phyloP scores from a whole-genome alignment of 805 yeast species.

The Wickerhamiella parazyma region DNA sequence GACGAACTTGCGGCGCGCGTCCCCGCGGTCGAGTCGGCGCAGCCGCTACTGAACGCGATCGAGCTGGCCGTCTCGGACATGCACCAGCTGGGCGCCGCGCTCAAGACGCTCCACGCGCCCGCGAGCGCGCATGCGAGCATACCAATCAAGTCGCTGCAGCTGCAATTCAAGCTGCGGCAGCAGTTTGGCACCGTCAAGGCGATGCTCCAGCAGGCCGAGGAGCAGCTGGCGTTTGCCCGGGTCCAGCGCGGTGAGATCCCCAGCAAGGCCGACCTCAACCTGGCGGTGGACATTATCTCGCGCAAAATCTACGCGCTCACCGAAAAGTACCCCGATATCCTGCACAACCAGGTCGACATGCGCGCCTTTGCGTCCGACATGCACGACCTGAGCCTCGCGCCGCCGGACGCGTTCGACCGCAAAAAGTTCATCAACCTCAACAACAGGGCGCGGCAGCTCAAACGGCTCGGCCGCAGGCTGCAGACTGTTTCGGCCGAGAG shows the following conservation, averaged over 20 bases:
- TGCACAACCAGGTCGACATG: not conserved
- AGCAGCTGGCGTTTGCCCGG: conserved; percentile 2
- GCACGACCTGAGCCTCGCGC: not conserved
- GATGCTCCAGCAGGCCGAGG: conserved; percentile 3
- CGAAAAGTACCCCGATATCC: conserved; percentile 5
- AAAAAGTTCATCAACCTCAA: not conserved
- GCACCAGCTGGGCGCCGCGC: not conserved
- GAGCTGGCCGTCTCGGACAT: not conserved
- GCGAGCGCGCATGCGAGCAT: not conserved
- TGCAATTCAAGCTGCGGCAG: conserved; percentile 7
- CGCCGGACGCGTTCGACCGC: conserved; percentile 1
- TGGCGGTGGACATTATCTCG: conserved; percentile 7
- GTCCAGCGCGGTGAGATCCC: conserved; percentile 5
- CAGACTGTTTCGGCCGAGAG: not conserved
- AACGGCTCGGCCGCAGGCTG: not conserved
- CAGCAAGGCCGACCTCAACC: conserved; percentile 1
- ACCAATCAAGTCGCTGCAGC: conserved; percentile 9
- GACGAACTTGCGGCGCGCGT: not conserved
- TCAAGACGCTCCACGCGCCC: not conserved
- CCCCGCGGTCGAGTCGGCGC: not conserved
- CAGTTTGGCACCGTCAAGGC: not conserved
- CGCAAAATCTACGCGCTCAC: conserved; percentile 1
- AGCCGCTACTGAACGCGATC: not conserved
- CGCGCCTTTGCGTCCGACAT: not conserved
- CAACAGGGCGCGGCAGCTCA: not conserved